Evolutionary conservation across 1,284 basidiomycete species (phyloP).

Genomic region (Cutaneotrichosporon spelunceum): DNA sequence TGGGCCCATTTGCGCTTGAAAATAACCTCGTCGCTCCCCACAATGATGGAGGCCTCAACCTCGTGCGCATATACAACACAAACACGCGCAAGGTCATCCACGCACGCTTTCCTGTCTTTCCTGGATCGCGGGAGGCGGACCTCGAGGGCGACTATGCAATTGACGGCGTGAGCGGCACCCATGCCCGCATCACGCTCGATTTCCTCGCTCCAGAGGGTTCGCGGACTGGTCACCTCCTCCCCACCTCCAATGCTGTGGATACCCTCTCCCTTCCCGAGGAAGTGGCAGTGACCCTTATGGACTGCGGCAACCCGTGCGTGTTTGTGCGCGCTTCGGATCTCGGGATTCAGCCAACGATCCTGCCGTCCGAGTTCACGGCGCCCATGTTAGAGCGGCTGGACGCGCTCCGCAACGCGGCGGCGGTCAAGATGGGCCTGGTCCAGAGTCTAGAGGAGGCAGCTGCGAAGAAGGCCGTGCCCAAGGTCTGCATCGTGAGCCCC

Average conservation of each 20-base stretch:
- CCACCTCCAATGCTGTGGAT: conserved; percentile 59
- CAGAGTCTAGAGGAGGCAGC: conserved; percentile 56
- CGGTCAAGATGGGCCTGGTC: conserved; percentile 64
- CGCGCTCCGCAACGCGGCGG: conserved; percentile 58
- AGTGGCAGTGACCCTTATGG: conserved; percentile 60
- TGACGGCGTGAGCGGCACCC: conserved; percentile 64
- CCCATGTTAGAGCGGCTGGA: conserved; percentile 8
- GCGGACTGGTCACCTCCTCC: conserved; percentile 66
- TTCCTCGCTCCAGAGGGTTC: conserved; percentile 66
- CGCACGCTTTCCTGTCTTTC: conserved; percentile 12
- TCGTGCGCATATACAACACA: conserved; percentile 23
- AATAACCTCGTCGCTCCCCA: conserved; percentile 11
- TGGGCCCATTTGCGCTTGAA: conserved; percentile 41
- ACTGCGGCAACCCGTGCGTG: conserved; percentile 70
- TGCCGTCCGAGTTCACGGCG: conserved; percentile 52
- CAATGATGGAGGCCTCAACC: conserved; percentile 16
- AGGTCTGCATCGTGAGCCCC: conserved; percentile 61
- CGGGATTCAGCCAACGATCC: conserved; percentile 37
- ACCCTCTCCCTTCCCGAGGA: conserved; percentile 47
- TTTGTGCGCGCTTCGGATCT: conserved; percentile 58
- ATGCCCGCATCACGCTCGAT: conserved; percentile 64
- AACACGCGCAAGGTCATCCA: conserved; percentile 24
- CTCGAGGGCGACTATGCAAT: conserved; percentile 56
- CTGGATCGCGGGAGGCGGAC: conserved; percentile 56
- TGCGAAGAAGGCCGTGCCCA: conserved; percentile 57